Evolutionary conservation across 306 rosid genomes (phyloP), one percentile per base, ranked within the genome.

Genomic region (Ammopiptanthus mongolicus): DNA sequence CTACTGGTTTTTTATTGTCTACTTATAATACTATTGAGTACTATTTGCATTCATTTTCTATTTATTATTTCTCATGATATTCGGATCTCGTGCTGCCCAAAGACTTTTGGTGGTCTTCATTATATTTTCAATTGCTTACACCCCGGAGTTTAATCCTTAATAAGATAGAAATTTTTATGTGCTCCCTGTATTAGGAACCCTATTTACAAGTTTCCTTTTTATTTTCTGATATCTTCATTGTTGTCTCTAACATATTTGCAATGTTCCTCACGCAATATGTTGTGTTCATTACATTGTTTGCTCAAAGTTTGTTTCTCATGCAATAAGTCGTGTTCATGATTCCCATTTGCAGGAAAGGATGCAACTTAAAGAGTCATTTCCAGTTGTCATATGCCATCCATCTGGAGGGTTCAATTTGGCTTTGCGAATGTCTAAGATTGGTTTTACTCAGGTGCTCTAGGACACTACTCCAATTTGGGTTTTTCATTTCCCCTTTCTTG

Each of bases 341-440:
- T 60, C 74, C 77, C 55, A 44, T 69, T 72, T 88, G 83, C 87
- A 91, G 97, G 92, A 91, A 73, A 91, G 80, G 84, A 23, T 82
- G 81, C 91, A 77, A 33, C 83, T 78, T 74, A 91, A 75, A 82
- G 92, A 88, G 68, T 74, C 86, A 41, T 89, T 89, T 91, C 97
- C 98, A 33, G 84, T 87, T 77, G 82, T 88, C 23, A 84, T 93
- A 50, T 88, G 86, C 62, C 69, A 83, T 80, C 91, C 89, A 41
- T 82, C 84, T 50, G 84, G 82, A 65, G 78, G 79, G 67, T 82
- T 86, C 80, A 95, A 92, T 84, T 70, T 90, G 85, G 96, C 97
- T 47, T 95, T 88, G 65, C 89, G 92, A 57, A 81, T 92, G 70
- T 81, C 96, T 44, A 72, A 69, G 64, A 70, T 46, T 73, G 99